A percentile compares a stretch with the other conserved stretches of the same genome.
These are phyloP conservation scores for Hypoxylon rickii DNA, from an alignment of 495 filamentous ascomycete species.

Conservation along the genomic window DNA sequence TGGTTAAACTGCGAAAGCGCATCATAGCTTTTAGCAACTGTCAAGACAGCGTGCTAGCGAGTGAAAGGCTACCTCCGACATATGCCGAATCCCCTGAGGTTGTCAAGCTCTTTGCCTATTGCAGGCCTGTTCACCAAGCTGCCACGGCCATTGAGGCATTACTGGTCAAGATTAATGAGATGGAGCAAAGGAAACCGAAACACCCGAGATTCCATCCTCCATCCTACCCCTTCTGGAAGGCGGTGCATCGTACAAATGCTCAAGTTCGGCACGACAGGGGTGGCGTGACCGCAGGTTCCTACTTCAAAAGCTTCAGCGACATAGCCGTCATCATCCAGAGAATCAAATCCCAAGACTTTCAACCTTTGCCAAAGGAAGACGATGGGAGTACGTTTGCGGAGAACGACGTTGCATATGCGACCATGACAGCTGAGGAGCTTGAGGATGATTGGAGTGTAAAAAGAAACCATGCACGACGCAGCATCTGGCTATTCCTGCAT, in stretches of 20 bases:
- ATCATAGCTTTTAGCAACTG: slow-evolving; percentile 42
- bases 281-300: slow-evolving; percentile 55
- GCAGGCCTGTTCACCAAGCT: slow-evolving; percentile 59
- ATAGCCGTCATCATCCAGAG: slow-evolving; percentile 43
- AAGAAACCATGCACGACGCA: slow-evolving; percentile 45
- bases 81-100: slow-evolving; percentile 48
- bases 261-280: slow-evolving; percentile 64
- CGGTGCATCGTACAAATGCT: slow-evolving; percentile 56
- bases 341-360: slow-evolving; percentile 34
- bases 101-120: slow-evolving; percentile 59
- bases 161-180: slow-evolving; percentile 49
- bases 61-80: slow-evolving; percentile 40
- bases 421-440: slow-evolving; percentile 33
- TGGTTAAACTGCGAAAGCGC: slow-evolving; percentile 41
- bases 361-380: slow-evolving; percentile 31
- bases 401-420: slow-evolving; percentile 22
- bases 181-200: slow-evolving; percentile 45
- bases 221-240: slow-evolving; percentile 57
- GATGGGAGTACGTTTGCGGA: slow-evolving; percentile 28
- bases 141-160: slow-evolving; percentile 52
- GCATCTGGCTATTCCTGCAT: slow-evolving; percentile 54
- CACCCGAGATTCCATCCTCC: slow-evolving; percentile 49
- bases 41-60: slow-evolving; percentile 37
- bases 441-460: slow-evolving; percentile 30
- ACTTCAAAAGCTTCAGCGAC: slow-evolving; percentile 54